Evolutionary conservation across 345 rosid genomes (phyloP), one percentile per base, ranked within the genome.

Genomic region (Eutrema yunnanense): DNA sequence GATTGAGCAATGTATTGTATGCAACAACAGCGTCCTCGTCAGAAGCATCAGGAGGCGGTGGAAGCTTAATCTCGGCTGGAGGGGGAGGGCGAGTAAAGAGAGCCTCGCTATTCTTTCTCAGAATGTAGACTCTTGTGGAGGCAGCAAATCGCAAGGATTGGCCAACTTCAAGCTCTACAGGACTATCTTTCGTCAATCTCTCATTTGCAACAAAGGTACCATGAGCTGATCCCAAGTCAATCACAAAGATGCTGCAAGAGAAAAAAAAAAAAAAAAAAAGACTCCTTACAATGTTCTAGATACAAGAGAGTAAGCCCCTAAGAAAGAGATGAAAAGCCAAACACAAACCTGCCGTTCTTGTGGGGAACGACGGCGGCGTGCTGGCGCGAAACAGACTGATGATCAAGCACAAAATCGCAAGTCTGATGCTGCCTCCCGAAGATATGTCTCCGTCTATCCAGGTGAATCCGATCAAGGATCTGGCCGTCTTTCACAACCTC

Each of bases 131-230:
- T 80, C 98, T 83, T 6, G 99, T 95, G 42, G 99, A 95, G 1
- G 98, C 98, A 72, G 96, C 96, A 69, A 95, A 92, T 30, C 92
- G 83, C 82, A 95, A 75, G 4, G 99, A 92, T 47, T 95, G 98
- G 26, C 81, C 85, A 6, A 78, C 94, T 82, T 95, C 97, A 78
- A 92, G 88, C 86, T 95, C 98, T 58, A 90, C 86, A 40, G 99
- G 92, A 30, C 73, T 77, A 57, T 88, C 96, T 79, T 87, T 88
- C 9, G 82, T 12, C 77, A 95, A 69, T 30, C 99, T 83, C 83
- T 95, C 99, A 60, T 90, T 87, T 4, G 98, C 98, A 56, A 92
- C 99, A 68, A 94, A 92, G 2, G 92, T 92, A 37, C 98, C 98
- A 67, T 92, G 98, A 11, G 94, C 96, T 68, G 98, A 92, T 57